A percentile compares a stretch with the other conserved stretches of the same genome.
phyloP scores from a whole-genome alignment of 495 filamentous ascomycete genomes.

The Neurospora pannonica region DNA sequence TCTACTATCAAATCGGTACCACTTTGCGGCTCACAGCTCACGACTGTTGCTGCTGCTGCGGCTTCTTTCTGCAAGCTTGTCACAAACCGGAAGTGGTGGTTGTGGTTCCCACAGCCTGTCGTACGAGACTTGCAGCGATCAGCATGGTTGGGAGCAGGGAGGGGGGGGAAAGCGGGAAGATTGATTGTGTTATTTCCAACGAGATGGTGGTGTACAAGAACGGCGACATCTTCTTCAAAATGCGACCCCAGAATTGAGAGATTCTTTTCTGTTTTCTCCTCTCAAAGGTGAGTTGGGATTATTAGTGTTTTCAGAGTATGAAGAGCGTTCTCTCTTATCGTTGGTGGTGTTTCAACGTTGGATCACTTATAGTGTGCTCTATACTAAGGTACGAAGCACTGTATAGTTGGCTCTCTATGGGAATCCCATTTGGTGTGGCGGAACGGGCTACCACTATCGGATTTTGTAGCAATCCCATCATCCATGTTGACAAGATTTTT shows the following conservation, averaged over 20 bases:
- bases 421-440: neutral
- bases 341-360: neutral
- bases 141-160: constrained; percentile 2
- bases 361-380: neutral
- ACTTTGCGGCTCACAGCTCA: neutral
- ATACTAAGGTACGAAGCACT: neutral
- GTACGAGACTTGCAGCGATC: constrained; percentile 16
- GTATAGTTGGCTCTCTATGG: neutral
- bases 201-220: neutral
- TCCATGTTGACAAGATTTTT: neutral
- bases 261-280: neutral
- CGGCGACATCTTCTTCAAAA: neutral
- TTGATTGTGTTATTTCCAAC: neutral
- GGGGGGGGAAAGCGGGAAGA: neutral
- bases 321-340: too few species aligned
- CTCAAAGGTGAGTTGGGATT: neutral
- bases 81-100: neutral
- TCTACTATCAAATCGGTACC: neutral
- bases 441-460: neutral
- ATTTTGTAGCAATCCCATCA: neutral
- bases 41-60: neutral
- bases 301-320: neutral
- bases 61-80: neutral
- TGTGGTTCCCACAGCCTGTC: constrained; percentile 1
- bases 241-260: neutral